Evolutionary conservation across 2,329 filamentous ascomycete species (phyloP), one percentile per base, ranked within the genome.

Genomic region (Epichloe scottii): DNA sequence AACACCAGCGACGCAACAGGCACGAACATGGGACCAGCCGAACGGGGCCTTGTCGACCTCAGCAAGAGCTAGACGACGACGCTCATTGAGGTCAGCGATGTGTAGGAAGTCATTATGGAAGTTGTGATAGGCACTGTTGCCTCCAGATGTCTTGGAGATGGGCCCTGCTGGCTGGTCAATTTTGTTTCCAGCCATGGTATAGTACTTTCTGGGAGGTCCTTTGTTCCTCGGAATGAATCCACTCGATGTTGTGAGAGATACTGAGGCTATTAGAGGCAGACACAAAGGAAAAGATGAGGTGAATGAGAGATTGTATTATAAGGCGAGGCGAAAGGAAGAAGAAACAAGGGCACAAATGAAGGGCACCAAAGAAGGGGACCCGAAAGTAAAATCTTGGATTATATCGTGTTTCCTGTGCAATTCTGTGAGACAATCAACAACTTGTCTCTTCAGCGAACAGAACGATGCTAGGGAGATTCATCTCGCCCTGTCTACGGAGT

Each of bases 31-130:
- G 64, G 89, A 88, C 86, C 87, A 91, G 61, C 87, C 84, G 54
- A 91, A 90, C 3, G 82, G 82, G 10, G 85, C 86, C 70, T 84
- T 84, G 71, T 91, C 87, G 58, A 91, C 84, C 68, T 90, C 84
- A 38, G 85, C 85, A 49, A 93, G 82, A 41, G 87, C 87, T 34
- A 88, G 79, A 56, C 87, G 79, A 57, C 87, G 78, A 51, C 87
- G 82, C 74, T 91, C 86, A 58, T 89, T 88, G 54, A 85, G 79
- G 64, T 91, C 85, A 54, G 78, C 71, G 58, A 84, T 60, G 59
- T 79, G 74, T 35, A 70, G 54, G 59, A 84, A 87, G 66, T 87
- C 82, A 63, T 87, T 87, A 71, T 89, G 77, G 68, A 84, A 89
- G 71, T 88, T 88, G 71, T 84, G 82, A 70, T 84, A 87, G 54